Percentiles rank a stretch among this genome's conserved stretches.
phyloP scores from a whole-genome alignment of 1,139 yeast species.

The Pichia terricola region DNA sequence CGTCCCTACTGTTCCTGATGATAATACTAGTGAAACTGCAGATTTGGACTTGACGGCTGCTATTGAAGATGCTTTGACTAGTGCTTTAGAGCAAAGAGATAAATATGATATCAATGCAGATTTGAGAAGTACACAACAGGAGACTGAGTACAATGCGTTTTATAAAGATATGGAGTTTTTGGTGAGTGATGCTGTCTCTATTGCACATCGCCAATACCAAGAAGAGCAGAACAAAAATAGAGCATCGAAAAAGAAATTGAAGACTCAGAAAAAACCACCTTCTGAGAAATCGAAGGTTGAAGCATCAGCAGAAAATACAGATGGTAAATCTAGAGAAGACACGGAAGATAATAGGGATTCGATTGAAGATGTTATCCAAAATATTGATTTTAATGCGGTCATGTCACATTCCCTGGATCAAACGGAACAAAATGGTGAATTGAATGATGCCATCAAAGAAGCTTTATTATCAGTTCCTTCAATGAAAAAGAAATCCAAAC shows the following conservation, averaged over 20 bases:
- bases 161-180: constrained; percentile 8
- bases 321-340: neutral
- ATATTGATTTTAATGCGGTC: constrained; percentile 14
- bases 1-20: too few relatives aligned
- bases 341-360: neutral
- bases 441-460: constrained; percentile 18
- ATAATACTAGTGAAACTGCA: constrained; percentile 1
- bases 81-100: too few relatives aligned
- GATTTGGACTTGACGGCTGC: constrained; percentile 14
- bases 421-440: constrained; percentile 7
- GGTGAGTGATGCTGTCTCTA: constrained; percentile 1
- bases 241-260: too few relatives aligned
- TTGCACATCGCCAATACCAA: neutral
- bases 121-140: too few relatives aligned
- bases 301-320: too few relatives aligned
- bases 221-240: too few relatives aligned
- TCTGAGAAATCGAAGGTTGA: too few relatives aligned
- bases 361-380: constrained; percentile 9
- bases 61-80: constrained; percentile 11
- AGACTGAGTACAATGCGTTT: neutral
- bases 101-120: too few relatives aligned
- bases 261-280: too few relatives aligned
- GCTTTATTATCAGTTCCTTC: constrained; percentile 13
- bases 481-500: neutral
- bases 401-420: constrained; percentile 12